Evolutionary conservation across 345 rosid species (phyloP).

Genomic region (Turnera subulata): DNA sequence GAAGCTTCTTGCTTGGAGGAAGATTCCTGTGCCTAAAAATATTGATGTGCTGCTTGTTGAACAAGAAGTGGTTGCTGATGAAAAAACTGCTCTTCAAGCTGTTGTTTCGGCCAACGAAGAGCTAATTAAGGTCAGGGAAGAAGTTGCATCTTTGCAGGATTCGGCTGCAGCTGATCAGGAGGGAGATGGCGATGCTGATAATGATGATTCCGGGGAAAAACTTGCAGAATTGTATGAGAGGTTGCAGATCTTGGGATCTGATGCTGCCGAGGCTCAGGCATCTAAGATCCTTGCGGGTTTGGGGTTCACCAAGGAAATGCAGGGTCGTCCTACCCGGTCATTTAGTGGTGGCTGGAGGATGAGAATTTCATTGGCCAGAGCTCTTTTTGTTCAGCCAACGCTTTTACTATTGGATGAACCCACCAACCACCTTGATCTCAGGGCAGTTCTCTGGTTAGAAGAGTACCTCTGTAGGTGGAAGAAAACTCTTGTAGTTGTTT

Average conservation of each 20-base stretch:
- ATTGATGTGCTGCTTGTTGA: constrained; percentile 96
- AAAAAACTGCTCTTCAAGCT: constrained; percentile 73
- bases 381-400: constrained; percentile 92
- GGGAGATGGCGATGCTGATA: constrained; percentile 31
- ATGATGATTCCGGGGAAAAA: constrained; percentile 71
- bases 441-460: constrained; percentile 94
- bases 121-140: constrained; percentile 59
- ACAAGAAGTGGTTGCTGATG: constrained; percentile 93
- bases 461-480: constrained; percentile 91
- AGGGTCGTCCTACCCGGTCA: constrained; percentile 65
- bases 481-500: constrained; percentile 90
- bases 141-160: constrained; percentile 58
- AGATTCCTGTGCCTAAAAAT: constrained; percentile 90
- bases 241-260: constrained; percentile 84
- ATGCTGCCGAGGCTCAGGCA: constrained; percentile 95
- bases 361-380: constrained; percentile 93
- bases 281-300: constrained; percentile 94
- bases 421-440: constrained; percentile 90
- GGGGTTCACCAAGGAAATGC: constrained; percentile 91
- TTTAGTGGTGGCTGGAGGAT: constrained; percentile 99
- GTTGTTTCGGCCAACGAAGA: constrained; percentile 95
- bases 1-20: constrained; percentile 98
- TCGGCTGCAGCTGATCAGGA: constrained; percentile 27
- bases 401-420: constrained; percentile 89
- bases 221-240: constrained; percentile 80